phyloP scores from a whole-genome alignment of 2,329 filamentous ascomycete species.

The Blastomyces emzantsi region DNA sequence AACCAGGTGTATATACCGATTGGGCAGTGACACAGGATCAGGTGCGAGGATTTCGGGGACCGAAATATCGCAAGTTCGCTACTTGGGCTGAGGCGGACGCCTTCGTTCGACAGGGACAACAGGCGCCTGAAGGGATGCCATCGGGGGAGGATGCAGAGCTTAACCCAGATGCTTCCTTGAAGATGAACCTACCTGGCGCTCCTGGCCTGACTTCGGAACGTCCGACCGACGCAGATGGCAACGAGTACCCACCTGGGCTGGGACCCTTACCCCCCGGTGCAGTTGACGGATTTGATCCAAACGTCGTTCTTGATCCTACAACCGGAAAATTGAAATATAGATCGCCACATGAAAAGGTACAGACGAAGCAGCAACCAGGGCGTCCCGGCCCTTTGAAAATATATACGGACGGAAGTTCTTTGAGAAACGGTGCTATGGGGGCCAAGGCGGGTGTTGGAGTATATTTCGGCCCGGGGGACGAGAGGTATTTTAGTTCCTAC shows the following conservation, averaged over 20 bases:
- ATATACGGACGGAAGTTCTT: constrained; percentile 55
- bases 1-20: constrained; percentile 54
- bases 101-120: constrained; percentile 48
- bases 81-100: constrained; percentile 64
- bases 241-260: constrained; percentile 43
- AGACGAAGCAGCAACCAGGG: constrained; percentile 37
- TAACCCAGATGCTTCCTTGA: background rate
- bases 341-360: constrained; percentile 41
- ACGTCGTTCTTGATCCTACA: constrained; percentile 45
- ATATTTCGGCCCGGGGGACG: constrained; percentile 53
- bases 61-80: constrained; percentile 59
- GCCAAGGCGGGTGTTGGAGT: constrained; percentile 55
- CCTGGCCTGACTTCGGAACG: constrained; percentile 35
- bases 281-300: constrained; percentile 54
- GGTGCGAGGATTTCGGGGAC: constrained; percentile 62
- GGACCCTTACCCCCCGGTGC: constrained; percentile 48
- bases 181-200: constrained; percentile 13
- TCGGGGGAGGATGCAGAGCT: background rate
- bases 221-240: constrained; percentile 36
- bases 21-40: constrained; percentile 65
- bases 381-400: constrained; percentile 48
- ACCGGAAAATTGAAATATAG: constrained; percentile 50
- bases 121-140: constrained; percentile 5
- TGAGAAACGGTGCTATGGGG: constrained; percentile 48
- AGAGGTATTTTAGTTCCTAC: constrained; percentile 37